phyloP scores from a whole-genome alignment of 2,329 filamentous ascomycete species.

The Fusarium sp. region DNA sequence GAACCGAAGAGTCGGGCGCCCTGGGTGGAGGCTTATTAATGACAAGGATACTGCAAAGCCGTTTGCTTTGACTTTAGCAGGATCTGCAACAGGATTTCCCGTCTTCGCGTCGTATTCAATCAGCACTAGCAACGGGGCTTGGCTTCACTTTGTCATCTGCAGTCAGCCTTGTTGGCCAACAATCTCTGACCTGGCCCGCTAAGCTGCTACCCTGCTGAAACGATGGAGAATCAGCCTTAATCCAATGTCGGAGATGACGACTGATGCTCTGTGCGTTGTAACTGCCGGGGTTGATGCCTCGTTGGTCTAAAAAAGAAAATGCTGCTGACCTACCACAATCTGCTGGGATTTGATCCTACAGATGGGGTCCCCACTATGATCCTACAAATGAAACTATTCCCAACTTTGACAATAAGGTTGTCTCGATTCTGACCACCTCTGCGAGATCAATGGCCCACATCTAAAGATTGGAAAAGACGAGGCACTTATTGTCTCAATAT shows the following conservation, averaged over 20 bases:
- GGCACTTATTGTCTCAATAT: background rate
- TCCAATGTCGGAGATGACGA: background rate
- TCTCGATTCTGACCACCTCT: background rate
- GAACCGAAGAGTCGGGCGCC: background rate
- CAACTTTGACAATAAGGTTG: background rate
- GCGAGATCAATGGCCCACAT: background rate
- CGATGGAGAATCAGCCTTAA: background rate
- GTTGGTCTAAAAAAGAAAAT: background rate
- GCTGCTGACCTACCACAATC: background rate
- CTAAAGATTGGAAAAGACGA: background rate
- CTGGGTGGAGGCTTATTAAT: background rate
- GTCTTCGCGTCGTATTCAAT: background rate
- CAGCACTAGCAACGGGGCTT: background rate
- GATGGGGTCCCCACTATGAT: background rate
- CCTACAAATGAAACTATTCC: conserved; percentile 2
- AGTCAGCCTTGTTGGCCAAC: background rate
- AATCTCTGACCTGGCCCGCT: background rate
- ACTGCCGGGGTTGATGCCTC: background rate
- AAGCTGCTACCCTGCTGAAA: background rate
- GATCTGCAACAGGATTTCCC: background rate
- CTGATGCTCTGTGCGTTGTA: background rate
- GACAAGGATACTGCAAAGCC: background rate
- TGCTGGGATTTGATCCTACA: background rate
- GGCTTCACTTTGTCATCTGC: background rate
- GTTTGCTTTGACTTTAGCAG: background rate